These are phyloP conservation scores for Penicillium sp. DNA, from an alignment of 2,329 filamentous ascomycete species.

Conservation along the genomic window DNA sequence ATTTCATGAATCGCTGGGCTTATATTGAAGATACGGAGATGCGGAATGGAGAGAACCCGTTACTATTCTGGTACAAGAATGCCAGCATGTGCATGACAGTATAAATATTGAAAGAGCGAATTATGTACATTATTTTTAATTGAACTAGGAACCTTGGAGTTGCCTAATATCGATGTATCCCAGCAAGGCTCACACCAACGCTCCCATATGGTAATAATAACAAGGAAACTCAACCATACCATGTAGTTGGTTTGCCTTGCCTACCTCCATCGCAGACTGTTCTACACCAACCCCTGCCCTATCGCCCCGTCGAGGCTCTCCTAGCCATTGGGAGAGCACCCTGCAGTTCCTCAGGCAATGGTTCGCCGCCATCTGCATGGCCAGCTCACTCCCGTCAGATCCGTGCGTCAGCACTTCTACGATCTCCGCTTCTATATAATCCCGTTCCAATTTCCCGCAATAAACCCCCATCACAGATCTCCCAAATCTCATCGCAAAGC, in stretches of 20 bases:
- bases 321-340: not conserved
- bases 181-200: not conserved
- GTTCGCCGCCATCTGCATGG: constrained; percentile 4
- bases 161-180: not conserved
- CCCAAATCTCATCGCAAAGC: too few relatives aligned
- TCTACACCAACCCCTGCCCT: not conserved
- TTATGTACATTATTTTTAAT: not conserved
- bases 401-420: not conserved
- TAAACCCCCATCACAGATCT: not conserved
- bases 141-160: not conserved
- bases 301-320: constrained; percentile 3
- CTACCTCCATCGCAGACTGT: not conserved
- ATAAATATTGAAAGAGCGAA: constrained; percentile 40
- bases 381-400: constrained; percentile 2
- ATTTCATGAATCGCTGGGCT: constrained; percentile 89
- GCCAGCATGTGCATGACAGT: constrained; percentile 89
- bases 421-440: not conserved
- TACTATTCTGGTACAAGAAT: constrained; percentile 93
- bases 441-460: too few relatives aligned
- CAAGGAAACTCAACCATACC: too few relatives aligned
- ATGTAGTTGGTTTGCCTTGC: too few relatives aligned
- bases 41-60: constrained; percentile 86
- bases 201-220: too few relatives aligned
- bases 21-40: constrained; percentile 89
- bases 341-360: not conserved